Percentiles rank a stretch among this genome's conserved stretches.
Evolutionary conservation across 2,329 filamentous ascomycete species (phyloP).

Genomic region (Periglandula ipomoeae): DNA sequence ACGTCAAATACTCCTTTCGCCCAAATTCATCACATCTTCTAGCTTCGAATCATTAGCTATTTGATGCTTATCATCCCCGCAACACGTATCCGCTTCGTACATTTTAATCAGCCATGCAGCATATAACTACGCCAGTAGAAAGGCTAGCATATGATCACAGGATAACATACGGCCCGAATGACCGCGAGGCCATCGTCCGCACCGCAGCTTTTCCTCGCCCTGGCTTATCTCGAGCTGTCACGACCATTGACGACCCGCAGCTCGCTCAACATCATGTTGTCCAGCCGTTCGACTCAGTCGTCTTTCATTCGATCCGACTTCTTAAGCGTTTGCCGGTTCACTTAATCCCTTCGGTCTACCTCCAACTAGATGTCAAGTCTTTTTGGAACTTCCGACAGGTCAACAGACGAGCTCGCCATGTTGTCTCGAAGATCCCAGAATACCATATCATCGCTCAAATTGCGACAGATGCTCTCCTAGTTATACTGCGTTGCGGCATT

Average conservation of each 20-base stretch:
- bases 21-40: no score
- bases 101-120: no score
- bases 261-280: background rate
- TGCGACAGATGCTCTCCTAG: slow-evolving; percentile 1
- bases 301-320: background rate
- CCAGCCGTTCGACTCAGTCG: background rate
- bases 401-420: slow-evolving; percentile 2
- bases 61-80: no score
- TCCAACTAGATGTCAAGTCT: slow-evolving; percentile 2
- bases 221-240: background rate
- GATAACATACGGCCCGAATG: no score
- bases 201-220: background rate
- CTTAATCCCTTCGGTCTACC: background rate
- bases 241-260: background rate
- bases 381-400: slow-evolving; percentile 5
- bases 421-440: background rate
- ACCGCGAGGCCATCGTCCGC: background rate
- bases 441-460: slow-evolving; percentile 1
- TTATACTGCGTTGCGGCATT: slow-evolving; percentile 1
- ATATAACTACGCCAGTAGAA: no score
- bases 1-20: no score
- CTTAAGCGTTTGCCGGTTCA: background rate
- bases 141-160: no score
- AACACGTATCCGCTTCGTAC: no score
- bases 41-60: no score